Percentiles rank a stretch among this genome's conserved stretches.
Conservation (phyloP, 331 rosid genomes). For the Dryas integrifolia region DNA sequence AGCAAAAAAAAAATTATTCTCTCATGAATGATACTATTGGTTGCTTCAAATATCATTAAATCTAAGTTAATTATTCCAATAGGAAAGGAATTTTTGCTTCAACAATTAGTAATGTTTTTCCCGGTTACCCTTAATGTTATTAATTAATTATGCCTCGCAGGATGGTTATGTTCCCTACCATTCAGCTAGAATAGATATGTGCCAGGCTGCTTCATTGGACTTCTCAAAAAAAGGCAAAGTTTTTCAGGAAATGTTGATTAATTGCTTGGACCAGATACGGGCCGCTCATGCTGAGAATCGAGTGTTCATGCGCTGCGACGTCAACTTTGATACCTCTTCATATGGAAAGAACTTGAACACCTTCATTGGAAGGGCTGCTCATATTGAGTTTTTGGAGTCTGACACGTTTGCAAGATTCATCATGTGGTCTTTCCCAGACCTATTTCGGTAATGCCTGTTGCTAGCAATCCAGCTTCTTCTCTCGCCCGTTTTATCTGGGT, state of each 20-base stretch:
- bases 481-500: not conserved
- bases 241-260: slow-evolving; percentile 76
- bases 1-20: not conserved
- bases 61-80: not conserved
- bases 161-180: slow-evolving; percentile 98
- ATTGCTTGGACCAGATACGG: slow-evolving; percentile 84
- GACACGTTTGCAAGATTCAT: slow-evolving; percentile 75
- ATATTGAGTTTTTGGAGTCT: slow-evolving; percentile 88
- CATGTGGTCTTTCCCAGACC: slow-evolving; percentile 91
- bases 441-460: slow-evolving; percentile 45
- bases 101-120: not conserved
- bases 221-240: slow-evolving; percentile 63
- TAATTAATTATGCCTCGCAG: slow-evolving; percentile 42
- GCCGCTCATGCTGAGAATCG: slow-evolving; percentile 50
- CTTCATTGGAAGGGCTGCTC: slow-evolving; percentile 88
- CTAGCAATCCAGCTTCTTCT: slow-evolving; percentile 28
- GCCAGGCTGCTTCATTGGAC: slow-evolving; percentile 82
- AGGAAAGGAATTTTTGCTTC: not conserved
- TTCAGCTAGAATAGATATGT: slow-evolving; percentile 92
- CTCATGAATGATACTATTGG: not conserved
- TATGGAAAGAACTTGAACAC: slow-evolving; percentile 89
- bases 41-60: not conserved
- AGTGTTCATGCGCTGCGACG: slow-evolving; percentile 88
- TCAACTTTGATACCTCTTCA: slow-evolving; percentile 73
- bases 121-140: slow-evolving; percentile 11